These are phyloP conservation scores for Mycena floridula DNA, from an alignment of 768 basidiomycete genomes.

Conservation along the genomic window DNA sequence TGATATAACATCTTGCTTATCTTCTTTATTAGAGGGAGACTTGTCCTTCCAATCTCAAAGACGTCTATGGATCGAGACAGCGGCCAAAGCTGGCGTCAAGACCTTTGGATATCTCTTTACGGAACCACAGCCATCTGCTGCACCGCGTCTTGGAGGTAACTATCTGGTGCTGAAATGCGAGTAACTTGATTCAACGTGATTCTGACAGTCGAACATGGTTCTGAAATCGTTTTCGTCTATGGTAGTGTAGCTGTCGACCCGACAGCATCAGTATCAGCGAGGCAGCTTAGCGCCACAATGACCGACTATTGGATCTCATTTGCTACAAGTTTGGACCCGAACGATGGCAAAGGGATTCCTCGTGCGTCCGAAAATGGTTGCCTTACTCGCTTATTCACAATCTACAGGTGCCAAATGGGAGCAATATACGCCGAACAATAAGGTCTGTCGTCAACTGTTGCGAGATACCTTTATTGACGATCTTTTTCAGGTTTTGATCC, in stretches of 20 bases:
- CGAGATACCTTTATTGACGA: background rate
- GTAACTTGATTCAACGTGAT: background rate
- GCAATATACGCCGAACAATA: constrained; percentile 21
- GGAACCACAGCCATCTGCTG: constrained; percentile 11
- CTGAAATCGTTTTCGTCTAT: constrained; percentile 26
- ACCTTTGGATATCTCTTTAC: constrained; percentile 3
- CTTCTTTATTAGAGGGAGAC: constrained; percentile 14
- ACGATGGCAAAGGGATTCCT: constrained; percentile 30
- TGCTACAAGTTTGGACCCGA: constrained; percentile 35
- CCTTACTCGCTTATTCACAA: background rate
- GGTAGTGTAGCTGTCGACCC: constrained; percentile 11
- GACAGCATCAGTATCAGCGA: constrained; percentile 11
- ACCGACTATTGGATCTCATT: constrained; percentile 43
- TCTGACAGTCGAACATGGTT: constrained; percentile 21
- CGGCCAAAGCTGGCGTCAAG: background rate
- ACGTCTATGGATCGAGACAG: constrained; percentile 14
- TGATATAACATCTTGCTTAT: background rate
- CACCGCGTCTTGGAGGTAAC: constrained; percentile 9
- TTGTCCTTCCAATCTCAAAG: constrained; percentile 18
- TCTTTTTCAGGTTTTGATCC: constrained; percentile 22
- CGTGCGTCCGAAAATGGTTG: constrained; percentile 22
- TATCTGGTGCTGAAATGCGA: background rate
- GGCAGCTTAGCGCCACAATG: constrained; percentile 27
- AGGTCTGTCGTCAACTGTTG: constrained; percentile 10
- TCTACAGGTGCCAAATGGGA: constrained; percentile 22